Evolutionary conservation across 2,329 filamentous ascomycete genomes (phyloP).

Genomic region (Botrytis cinerea): DNA sequence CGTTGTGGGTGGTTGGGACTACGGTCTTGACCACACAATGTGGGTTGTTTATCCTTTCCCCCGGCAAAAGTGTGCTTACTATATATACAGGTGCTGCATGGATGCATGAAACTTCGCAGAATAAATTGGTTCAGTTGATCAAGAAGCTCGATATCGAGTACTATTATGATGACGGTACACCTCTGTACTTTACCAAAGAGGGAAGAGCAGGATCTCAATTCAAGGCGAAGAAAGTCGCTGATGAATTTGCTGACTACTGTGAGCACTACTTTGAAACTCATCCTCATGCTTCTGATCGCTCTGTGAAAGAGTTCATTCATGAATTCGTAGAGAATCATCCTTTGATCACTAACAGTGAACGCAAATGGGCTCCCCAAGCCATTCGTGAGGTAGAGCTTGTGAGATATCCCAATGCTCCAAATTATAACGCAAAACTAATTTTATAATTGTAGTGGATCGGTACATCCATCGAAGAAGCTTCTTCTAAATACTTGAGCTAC

Average conservation of each 20-base stretch:
- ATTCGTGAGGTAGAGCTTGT: constrained; percentile 46
- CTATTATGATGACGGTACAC: constrained; percentile 49
- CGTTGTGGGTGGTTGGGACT: constrained; percentile 39
- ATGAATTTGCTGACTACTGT: constrained; percentile 48
- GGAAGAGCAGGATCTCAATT: constrained; percentile 48
- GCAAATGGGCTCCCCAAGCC: constrained; percentile 48
- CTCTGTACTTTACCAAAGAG: constrained; percentile 47
- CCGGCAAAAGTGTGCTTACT: constrained; percentile 35
- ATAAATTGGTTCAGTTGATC: constrained; percentile 48
- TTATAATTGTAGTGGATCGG: constrained; percentile 43
- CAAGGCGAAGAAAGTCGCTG: constrained; percentile 50
- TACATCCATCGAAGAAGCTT: constrained; percentile 46
- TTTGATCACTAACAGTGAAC: constrained; percentile 46
- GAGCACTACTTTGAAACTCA: constrained; percentile 47
- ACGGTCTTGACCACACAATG: constrained; percentile 38
- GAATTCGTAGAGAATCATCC: constrained; percentile 47
- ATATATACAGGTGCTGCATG: constrained; percentile 45
- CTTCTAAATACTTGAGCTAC: constrained; percentile 47
- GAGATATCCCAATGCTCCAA: neutral
- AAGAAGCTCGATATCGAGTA: constrained; percentile 47
- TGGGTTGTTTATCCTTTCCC: constrained; percentile 39
- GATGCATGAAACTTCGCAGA: constrained; percentile 50
- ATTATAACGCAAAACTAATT: neutral
- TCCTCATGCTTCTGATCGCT: constrained; percentile 46
- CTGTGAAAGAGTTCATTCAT: constrained; percentile 45